A percentile compares a stretch with the other conserved stretches of the same genome.
Conservation (phyloP, 768 basidiomycete species). For the Amanita pseudoporphyria region DNA sequence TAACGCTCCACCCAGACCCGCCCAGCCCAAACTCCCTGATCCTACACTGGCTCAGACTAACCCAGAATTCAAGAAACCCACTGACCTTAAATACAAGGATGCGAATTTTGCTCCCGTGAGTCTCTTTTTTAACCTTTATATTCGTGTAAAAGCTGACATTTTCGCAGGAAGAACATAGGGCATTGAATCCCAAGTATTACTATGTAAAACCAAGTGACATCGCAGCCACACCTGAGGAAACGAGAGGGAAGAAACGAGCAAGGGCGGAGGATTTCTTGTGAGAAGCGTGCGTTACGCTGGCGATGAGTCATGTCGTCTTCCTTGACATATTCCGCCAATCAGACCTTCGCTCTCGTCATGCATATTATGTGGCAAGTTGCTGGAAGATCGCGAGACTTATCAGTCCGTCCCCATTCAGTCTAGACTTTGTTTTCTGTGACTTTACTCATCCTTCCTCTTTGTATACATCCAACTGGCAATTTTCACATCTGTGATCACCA, state of each 20-base stretch:
- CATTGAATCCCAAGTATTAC: constrained; percentile 54
- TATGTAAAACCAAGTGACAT: constrained; percentile 31
- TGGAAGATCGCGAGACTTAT: constrained; percentile 11
- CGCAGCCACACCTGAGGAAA: constrained; percentile 37
- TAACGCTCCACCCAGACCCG: constrained; percentile 16
- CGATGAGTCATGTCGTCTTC: constrained; percentile 5
- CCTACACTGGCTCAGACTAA: constrained; percentile 53
- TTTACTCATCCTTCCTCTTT: constrained; percentile 1
- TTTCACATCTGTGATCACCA: background rate
- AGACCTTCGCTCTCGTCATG: background rate
- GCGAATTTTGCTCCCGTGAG: constrained; percentile 73
- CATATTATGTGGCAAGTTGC: background rate
- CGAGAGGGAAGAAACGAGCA: constrained; percentile 75
- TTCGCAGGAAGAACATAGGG: constrained; percentile 67
- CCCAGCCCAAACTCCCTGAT: constrained; percentile 41
- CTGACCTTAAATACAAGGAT: constrained; percentile 64
- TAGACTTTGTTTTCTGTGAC: background rate
- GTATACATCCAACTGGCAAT: background rate
- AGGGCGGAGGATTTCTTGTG: constrained; percentile 81
- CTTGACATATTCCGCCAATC: background rate
- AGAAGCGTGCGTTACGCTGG: constrained; percentile 5
- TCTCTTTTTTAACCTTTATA: constrained; percentile 10
- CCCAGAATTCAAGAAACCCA: constrained; percentile 67
- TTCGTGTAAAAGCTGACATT: background rate
- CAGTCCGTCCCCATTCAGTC: constrained; percentile 24